Conservation (phyloP, 352 stramenopile species). For the Achlya hypogyna region DNA sequence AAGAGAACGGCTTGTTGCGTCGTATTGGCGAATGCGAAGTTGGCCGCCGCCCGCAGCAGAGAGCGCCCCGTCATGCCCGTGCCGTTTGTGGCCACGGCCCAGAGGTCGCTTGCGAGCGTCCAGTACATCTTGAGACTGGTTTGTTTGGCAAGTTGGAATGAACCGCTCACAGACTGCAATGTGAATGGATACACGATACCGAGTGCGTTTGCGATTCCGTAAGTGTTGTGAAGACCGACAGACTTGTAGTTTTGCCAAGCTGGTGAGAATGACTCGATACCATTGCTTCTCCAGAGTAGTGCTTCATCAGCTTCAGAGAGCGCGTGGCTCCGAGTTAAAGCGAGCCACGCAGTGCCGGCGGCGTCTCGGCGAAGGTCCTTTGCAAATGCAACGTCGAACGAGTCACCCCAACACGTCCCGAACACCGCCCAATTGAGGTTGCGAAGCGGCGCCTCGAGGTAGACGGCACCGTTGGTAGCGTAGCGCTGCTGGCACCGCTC, state of each 20-base stretch:
- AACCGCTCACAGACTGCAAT: background rate
- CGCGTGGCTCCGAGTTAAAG: background rate
- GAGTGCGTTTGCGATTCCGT: background rate
- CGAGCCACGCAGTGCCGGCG: background rate
- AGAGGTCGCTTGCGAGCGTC: background rate
- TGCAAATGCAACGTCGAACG: slow-evolving; percentile 1
- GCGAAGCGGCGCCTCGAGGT: background rate
- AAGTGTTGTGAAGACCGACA: background rate
- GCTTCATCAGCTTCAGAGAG: background rate
- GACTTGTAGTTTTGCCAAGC: slow-evolving; percentile 13
- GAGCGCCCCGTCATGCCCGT: background rate
- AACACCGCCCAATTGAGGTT: background rate
- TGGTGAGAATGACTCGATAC: background rate
- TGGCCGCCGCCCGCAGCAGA: background rate
- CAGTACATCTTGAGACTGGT: slow-evolving; percentile 11
- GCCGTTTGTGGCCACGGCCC: background rate
- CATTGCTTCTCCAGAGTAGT: background rate
- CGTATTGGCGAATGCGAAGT: background rate
- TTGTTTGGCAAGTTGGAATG: background rate
- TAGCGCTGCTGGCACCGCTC: background rate
- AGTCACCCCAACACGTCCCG: background rate
- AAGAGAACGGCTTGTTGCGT: background rate
- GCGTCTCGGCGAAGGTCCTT: background rate
- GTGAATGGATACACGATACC: background rate
- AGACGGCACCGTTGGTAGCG: background rate